A percentile compares a stretch with the other conserved stretches of the same genome.
phyloP scores from a whole-genome alignment of 306 rosid species.

The Acacia confusa region DNA sequence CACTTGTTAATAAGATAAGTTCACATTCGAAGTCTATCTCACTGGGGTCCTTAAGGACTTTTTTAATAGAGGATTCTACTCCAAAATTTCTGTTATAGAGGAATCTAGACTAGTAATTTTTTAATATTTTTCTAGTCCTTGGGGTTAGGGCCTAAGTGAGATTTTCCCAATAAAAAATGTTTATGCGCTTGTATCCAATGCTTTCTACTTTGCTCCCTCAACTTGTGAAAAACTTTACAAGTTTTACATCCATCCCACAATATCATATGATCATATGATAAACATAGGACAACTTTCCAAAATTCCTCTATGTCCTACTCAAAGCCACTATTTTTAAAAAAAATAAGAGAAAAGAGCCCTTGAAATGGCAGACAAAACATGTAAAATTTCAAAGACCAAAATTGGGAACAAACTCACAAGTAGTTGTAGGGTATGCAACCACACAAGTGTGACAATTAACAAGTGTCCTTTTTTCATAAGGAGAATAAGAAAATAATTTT shows the following conservation, averaged over 20 bases:
- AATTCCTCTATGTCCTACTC: background rate
- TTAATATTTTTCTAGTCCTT: too few relatives aligned
- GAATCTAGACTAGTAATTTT: too few relatives aligned
- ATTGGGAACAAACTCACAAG: background rate
- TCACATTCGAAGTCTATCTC: too few relatives aligned
- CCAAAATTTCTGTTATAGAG: too few relatives aligned
- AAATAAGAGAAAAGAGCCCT: background rate
- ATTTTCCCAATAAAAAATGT: constrained; percentile 6
- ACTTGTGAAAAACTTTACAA: background rate
- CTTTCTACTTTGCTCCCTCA: constrained; percentile 13
- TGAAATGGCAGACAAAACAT: constrained; percentile 8
- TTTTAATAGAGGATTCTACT: too few relatives aligned
- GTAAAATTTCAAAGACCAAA: constrained; percentile 10
- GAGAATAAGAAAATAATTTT: background rate
- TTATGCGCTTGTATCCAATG: constrained; percentile 4
- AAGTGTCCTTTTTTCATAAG: background rate
- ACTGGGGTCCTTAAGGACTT: too few relatives aligned
- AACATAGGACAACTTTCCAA: background rate
- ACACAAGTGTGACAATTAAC: background rate
- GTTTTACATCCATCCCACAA: background rate
- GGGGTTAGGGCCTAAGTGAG: too few relatives aligned
- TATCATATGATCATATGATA: background rate
- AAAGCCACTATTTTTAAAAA: background rate
- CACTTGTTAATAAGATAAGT: too few relatives aligned
- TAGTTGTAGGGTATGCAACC: background rate